Base-by-base conservation (phyloP, 768 basidiomycete genomes). In the Panellus pusillus region DNA sequence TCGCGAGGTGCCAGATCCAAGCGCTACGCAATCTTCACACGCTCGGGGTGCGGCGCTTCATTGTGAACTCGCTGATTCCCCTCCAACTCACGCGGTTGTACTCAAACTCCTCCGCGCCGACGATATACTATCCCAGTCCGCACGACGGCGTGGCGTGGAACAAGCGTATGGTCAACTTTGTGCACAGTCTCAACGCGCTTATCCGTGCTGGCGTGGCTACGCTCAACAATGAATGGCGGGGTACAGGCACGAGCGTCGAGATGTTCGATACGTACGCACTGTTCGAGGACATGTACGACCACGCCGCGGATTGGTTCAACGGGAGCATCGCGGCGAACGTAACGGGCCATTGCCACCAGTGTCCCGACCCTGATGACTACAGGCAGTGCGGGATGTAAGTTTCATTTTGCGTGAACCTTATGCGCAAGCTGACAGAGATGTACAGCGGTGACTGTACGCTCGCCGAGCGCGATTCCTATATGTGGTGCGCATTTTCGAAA, bases 321-420 rank as follows among this genome's bases (percentile, higher is more conserved):
- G 64, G 64, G 37, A 59, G 51, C 17, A 57, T 61, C 13, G 62
- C 64, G 7, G 58, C 62, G 31, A 65, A 63, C 40, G 54, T 57
- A 2, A 61, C 62, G 18, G 58, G 62, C 4, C 58, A 61, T 42
- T 65, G 64, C 48, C 63, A 65, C 45, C 61, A 63, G 36, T 65
- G 63, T 50, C 61, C 61, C 8, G 59, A 62, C 43, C 46, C 58
- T 6, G 20, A 53, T 32, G 55, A 56, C 52, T 61, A 36, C 31
- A 41, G 9, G 37, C 48, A 53, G 44, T 56, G 59, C 37, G 59
- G 55, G 29, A 36, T 56, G 54, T 61, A 17, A 50, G 59, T 47
- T 36, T 7, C 6, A 6, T 29, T 36, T 8, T 35, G 6, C 32
- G 9, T 46, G 36, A n/a, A 27, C n/a, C 6, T 18, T 8, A 12